Evolutionary conservation across 2,329 filamentous ascomycete species (phyloP), one percentile per base, ranked within the genome.

Genomic region (Trichoderma polysporum): DNA sequence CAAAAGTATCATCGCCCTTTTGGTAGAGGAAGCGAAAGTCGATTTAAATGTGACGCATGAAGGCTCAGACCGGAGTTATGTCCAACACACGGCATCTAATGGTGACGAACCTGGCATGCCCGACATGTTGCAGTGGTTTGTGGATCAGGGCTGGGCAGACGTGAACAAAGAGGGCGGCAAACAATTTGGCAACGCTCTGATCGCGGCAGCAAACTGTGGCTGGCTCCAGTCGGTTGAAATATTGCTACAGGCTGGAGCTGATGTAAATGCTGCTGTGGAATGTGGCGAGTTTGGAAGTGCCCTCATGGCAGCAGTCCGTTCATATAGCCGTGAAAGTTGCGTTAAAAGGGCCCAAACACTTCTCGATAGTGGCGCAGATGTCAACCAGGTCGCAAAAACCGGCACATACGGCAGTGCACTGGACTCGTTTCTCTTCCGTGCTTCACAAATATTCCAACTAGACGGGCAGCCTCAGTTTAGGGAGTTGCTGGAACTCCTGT

Each of bases 341-440:
- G 37, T n/a, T 6, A 10, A 17, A 19, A 19, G 4, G 2, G 19
- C 19, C 17, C 1, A 1, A 9, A 2, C 17, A 1, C 39, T 67
- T 15, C 37, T 67, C n/a, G 10, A 58, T 3, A 33, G 37, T 1
- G 59, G 66, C 1, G 66, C 66, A 17, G 52, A 57, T 2, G 13
- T 29, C 15, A 58, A 58, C 1, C 50, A 29, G 33, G 8, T 19
- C 13, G 19, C 57, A 17, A 4, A 7, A 10, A 8, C 12, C 25
- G 59, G 66, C 1, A 1, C 19, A 0, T 35, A 19, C 10, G 66
- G 66, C 13, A 67, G 59, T 10, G 59, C 50, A 7, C 19, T 67
- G 13, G 66, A 64, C 19, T 17, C 39, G 4, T 45, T 22, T 3
- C 3, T 39, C 13, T 2, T 13, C 5, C 15, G 37, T 17, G 13